These are phyloP conservation scores for Verticillium albo-atrum DNA, from an alignment of 2,329 filamentous ascomycete species.

Conservation along the genomic window DNA sequence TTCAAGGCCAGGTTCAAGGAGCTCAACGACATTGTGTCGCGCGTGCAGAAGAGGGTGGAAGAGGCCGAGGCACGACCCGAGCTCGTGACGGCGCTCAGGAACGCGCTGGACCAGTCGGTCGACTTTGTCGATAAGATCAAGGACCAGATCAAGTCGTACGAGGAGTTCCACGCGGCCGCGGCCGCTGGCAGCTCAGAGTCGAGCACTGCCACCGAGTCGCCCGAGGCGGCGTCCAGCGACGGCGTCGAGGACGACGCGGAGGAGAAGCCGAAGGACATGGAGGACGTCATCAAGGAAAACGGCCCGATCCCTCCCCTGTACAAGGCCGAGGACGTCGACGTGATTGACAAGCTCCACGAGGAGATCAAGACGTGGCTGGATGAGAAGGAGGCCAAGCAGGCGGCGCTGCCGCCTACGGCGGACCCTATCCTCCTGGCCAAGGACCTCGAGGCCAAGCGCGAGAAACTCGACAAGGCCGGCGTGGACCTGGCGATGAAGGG, in stretches of 20 bases:
- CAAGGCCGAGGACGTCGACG: slow-evolving; percentile 65
- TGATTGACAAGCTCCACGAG: slow-evolving; percentile 58
- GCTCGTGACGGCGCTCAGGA: slow-evolving; percentile 61
- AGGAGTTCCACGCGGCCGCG: slow-evolving; percentile 52
- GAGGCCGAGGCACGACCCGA: slow-evolving; percentile 70
- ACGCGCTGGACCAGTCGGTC: slow-evolving; percentile 66
- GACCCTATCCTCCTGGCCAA: slow-evolving; percentile 71
- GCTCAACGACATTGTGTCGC: slow-evolving; percentile 72
- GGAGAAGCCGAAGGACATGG: slow-evolving; percentile 36
- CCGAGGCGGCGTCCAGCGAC: slow-evolving; percentile 42
- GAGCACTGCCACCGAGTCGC: slow-evolving; percentile 36
- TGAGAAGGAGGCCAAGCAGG: slow-evolving; percentile 65
- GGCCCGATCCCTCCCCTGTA: slow-evolving; percentile 64
- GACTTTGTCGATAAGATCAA: slow-evolving; percentile 68
- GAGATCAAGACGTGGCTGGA: slow-evolving; percentile 70
- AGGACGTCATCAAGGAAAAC: slow-evolving; percentile 37
- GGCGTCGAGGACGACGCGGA: slow-evolving; percentile 71
- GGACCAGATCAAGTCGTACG: slow-evolving; percentile 64
- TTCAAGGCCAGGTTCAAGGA: slow-evolving; percentile 73
- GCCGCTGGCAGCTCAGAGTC: slow-evolving; percentile 35
- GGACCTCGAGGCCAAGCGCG: slow-evolving; percentile 65
- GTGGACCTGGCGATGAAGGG: slow-evolving; percentile 68
- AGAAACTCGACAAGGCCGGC: slow-evolving; percentile 66
- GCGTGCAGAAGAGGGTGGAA: slow-evolving; percentile 69
- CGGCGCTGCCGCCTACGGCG: slow-evolving; percentile 62